Base-by-base conservation (phyloP, 371 early-diverging fungal species). In the Mortierella sp. region DNA sequence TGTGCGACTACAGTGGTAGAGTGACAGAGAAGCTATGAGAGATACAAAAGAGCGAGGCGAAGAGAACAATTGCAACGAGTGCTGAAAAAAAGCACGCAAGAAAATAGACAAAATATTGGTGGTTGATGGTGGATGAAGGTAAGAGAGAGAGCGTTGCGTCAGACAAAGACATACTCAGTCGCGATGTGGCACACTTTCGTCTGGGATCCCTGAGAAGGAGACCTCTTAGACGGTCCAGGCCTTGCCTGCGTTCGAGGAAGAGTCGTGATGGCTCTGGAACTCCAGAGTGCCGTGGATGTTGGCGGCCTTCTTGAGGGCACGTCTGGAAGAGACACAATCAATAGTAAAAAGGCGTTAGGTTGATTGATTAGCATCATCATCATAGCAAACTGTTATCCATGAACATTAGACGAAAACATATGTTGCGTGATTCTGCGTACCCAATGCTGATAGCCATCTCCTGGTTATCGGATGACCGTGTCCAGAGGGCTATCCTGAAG, bases 401-500 rank as follows among this genome's bases (percentile, higher is more conserved):
- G 37, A 50, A 63, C 8, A 26, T 58, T 31, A 14, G 26, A 53
- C 5, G 4, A 41, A 34, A 9, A 39, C 4, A 41, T 29, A 24
- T 29, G 67, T 9, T 22, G 19, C 0, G 29, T 29, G 52, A 13
- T 11, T 11, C 34, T 26, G 71, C 87, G 50, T 91, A 95, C 94
- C 95, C 95, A 66, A 95, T 89, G 50, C 82, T 86, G 65, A 90
- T 82, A 65, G 89, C 86, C 47, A 88, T 85, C 55, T 93, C 94
- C 71, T 89, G 88, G 77, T 95, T 89, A 43, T 91, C 87, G 22
- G 92, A 92, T 24, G 92, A 90, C 74, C 93, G 92, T 14, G 97
- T 96, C 99, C 99, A 99, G 41, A 98, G 78, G 22, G 96, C 89
- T 79, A 98, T 88, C 80, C 97, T 90, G 88, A 96, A 95, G 75